Evolutionary conservation across 179 eudicot species (phyloP).

Genomic region (Silene vulgaris): DNA sequence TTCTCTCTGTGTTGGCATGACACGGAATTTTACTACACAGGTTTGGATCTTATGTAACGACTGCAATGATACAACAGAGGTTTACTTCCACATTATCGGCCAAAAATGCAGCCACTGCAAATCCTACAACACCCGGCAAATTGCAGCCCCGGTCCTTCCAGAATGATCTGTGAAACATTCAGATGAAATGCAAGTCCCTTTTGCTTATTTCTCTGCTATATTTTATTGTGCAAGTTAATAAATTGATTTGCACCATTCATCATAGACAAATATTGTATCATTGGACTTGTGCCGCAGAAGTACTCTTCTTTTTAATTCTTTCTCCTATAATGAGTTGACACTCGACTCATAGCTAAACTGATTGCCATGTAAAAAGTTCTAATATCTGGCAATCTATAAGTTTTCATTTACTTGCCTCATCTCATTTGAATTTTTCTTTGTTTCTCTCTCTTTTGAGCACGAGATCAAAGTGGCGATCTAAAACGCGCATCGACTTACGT

Average conservation of each 20-base stretch:
- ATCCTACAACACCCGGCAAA: constrained; percentile 75
- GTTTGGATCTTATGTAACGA: constrained; percentile 88
- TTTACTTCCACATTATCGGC: constrained; percentile 74
- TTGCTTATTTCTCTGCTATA: constrained; percentile 11
- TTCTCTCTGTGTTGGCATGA: neutral
- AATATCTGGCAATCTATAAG: neutral
- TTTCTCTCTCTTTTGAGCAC: too few relatives aligned
- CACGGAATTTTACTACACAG: constrained; percentile 34
- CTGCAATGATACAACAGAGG: constrained; percentile 83
- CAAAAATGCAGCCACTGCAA: constrained; percentile 82
- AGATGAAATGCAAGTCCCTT: constrained; percentile 2
- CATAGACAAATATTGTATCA: constrained; percentile 20
- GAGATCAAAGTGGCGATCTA: too few relatives aligned
- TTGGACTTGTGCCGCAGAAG: neutral
- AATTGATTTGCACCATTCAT: constrained; percentile 29
- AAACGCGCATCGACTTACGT: too few relatives aligned
- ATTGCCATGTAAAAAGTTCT: neutral
- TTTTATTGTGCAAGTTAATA: constrained; percentile 23
- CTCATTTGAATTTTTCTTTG: too few relatives aligned
- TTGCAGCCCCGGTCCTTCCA: constrained; percentile 76
- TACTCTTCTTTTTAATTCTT: constrained; percentile 10
- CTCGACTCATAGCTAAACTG: neutral
- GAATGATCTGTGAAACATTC: constrained; percentile 19
- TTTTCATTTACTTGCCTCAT: too few relatives aligned
- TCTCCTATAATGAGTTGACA: constrained; percentile 13